phyloP scores from a whole-genome alignment of 345 rosid genomes.

The Litchi chinensis region DNA sequence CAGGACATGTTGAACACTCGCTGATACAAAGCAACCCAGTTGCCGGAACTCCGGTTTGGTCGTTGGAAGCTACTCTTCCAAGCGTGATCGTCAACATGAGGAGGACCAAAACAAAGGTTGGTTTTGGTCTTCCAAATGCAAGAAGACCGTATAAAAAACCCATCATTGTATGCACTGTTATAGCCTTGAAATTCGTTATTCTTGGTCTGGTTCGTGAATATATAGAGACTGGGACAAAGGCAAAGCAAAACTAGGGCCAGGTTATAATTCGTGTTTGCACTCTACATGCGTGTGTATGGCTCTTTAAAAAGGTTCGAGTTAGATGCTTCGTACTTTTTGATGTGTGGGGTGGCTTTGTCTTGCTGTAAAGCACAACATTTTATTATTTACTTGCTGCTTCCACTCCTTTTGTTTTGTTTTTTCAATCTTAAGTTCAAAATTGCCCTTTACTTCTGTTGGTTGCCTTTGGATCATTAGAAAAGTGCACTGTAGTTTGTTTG shows the following conservation, averaged over 20 bases:
- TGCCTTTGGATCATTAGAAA: not conserved
- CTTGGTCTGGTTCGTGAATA: not conserved
- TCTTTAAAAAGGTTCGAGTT: slow-evolving; percentile 25
- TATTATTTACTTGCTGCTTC: slow-evolving; percentile 10
- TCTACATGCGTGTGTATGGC: slow-evolving; percentile 32
- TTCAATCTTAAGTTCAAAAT: not conserved
- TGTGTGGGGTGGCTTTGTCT: slow-evolving; percentile 7
- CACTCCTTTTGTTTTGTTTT: not conserved
- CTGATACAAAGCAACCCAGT: slow-evolving; percentile 46
- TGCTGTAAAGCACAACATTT: slow-evolving; percentile 21
- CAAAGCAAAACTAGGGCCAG: not conserved
- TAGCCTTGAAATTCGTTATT: not conserved
- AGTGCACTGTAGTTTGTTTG: slow-evolving; percentile 9
- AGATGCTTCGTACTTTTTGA: slow-evolving; percentile 33
- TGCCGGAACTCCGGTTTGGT: slow-evolving; percentile 24
- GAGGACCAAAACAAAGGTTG: slow-evolving; percentile 19
- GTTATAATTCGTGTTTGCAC: slow-evolving; percentile 9
- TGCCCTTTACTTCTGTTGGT: not conserved
- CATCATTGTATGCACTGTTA: slow-evolving; percentile 18
- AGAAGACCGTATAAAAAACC: not conserved
- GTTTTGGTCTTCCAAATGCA: slow-evolving; percentile 13
- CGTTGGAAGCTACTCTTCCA: slow-evolving; percentile 24
- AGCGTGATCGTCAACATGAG: slow-evolving; percentile 25
- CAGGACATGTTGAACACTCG: slow-evolving; percentile 49
- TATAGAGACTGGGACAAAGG: not conserved